These are phyloP conservation scores for Pisolithus microcarpus DNA, from an alignment of 768 basidiomycete genomes.

Conservation along the genomic window DNA sequence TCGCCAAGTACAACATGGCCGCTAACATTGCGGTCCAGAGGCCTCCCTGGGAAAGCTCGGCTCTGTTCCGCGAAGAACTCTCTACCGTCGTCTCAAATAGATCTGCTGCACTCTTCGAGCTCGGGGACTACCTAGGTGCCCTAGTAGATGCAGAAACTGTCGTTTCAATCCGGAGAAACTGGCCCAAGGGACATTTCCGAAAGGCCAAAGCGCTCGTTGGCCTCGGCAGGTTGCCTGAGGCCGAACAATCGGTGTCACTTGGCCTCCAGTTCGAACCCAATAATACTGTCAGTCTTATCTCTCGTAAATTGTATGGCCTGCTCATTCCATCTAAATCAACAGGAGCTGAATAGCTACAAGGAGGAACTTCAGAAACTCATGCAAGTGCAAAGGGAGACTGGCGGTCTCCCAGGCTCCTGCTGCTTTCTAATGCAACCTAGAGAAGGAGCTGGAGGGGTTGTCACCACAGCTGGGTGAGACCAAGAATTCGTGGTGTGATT, in stretches of 20 bases:
- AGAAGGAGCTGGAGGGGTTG: no score
- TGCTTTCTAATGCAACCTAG: background rate
- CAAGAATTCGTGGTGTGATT: no score
- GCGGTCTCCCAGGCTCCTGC: background rate
- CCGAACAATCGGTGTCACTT: slow-evolving; percentile 71
- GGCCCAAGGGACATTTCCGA: slow-evolving; percentile 96
- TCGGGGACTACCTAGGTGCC: slow-evolving; percentile 68
- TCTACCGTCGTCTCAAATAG: slow-evolving; percentile 88
- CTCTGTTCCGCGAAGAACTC: slow-evolving; percentile 82
- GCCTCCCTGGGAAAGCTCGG: slow-evolving; percentile 84
- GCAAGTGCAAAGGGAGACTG: slow-evolving; percentile 2
- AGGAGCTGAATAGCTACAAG: slow-evolving; percentile 30
- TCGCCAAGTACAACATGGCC: slow-evolving; percentile 73
- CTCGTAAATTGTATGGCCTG: background rate
- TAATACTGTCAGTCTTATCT: slow-evolving; percentile 38
- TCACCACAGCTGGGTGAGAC: no score
- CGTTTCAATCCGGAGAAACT: slow-evolving; percentile 72
- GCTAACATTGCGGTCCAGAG: slow-evolving; percentile 71
- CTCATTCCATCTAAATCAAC: slow-evolving; percentile 3
- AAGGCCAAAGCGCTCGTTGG: slow-evolving; percentile 84
- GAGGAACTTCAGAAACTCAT: slow-evolving; percentile 21
- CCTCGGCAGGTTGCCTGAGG: slow-evolving; percentile 62
- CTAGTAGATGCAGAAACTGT: slow-evolving; percentile 89
- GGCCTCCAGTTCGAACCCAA: slow-evolving; percentile 82
- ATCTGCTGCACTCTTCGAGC: slow-evolving; percentile 77